Evolutionary conservation across 2,329 filamentous ascomycete genomes (phyloP), one percentile per base, ranked within the genome.

Genomic region (Periconia macrospinosa): DNA sequence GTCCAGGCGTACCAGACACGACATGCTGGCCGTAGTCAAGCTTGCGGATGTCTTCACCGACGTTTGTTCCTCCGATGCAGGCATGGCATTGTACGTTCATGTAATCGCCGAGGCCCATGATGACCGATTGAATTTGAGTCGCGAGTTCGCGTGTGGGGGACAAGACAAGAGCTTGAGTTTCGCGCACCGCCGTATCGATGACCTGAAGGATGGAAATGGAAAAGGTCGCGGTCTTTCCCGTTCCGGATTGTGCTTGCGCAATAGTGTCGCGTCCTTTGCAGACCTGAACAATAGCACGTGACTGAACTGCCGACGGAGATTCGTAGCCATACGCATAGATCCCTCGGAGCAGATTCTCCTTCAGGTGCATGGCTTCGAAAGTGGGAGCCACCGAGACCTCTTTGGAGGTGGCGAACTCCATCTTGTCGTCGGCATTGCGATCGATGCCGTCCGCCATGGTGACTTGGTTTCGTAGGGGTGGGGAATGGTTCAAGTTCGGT

Each of bases 51-150:
- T 99, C 94, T 74, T 97, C 94, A 66, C 94, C 92, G 37, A 99
- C 92, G 71, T 96, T 97, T 63, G 94, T 99, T 56, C 94, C 94
- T 63, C 94, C 94, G 69, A 99, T 97, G 77, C 94, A 99, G 55
- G 94, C 93, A 70, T 99, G 94, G 79, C 94, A 99, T 78, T 99
- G 92, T 3, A 99, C 91, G 72, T 97, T 97, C 94, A 99, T 97
- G 82, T 97, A 99, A 77, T 99, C 94, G 62, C 94, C 94, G n/a
- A 99, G 85, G n/a, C 94, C 94, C 87, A 97, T 96, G 65, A 99
- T 90, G 55, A 99, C 94, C 35, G 91, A 96, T 78, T 99, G 94
- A 61, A 99, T 99, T 78, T 99, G 94, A 27, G 93, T 97, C 44
- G 94, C 94, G 61, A 99, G 82, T 83, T 99, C 94, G 72, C 94